Percentiles rank a stretch among this genome's conserved stretches.
These are phyloP conservation scores for Eucalyptus sp. DNA, from an alignment of 345 rosid genomes.

Conservation along the genomic window DNA sequence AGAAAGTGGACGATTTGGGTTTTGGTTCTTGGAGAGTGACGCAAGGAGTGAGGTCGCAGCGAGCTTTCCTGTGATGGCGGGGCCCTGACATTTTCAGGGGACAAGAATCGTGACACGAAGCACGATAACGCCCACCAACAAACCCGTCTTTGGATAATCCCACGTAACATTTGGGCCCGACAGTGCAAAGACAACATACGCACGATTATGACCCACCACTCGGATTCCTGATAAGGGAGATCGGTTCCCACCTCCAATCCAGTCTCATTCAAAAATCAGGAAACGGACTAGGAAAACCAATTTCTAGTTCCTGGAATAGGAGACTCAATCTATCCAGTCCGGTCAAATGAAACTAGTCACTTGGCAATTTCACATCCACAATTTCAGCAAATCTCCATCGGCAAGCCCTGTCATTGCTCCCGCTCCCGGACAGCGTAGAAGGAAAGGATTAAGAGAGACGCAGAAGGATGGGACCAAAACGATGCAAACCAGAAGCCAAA, in stretches of 20 bases:
- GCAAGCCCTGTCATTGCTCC: neutral
- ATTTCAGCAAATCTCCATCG: neutral
- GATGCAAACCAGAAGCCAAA: neutral
- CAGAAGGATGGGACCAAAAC: neutral
- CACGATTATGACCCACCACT: too few relatives aligned
- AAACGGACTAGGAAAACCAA: too few relatives aligned
- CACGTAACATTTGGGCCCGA: neutral
- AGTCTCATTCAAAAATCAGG: too few relatives aligned
- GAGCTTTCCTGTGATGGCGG: neutral
- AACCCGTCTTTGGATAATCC: neutral
- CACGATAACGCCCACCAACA: neutral
- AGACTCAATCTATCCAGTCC: too few relatives aligned
- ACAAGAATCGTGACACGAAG: neutral
- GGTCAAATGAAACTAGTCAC: too few relatives aligned
- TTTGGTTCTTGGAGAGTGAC: neutral
- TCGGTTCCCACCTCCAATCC: too few relatives aligned
- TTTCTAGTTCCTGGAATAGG: too few relatives aligned
- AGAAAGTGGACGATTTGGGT: neutral
- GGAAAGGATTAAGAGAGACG: neutral
- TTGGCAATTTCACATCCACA: too few relatives aligned
- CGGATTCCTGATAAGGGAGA: too few relatives aligned
- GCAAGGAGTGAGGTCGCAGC: neutral
- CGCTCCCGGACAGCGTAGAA: neutral
- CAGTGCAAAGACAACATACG: too few relatives aligned
- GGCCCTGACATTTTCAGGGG: neutral